Evolutionary conservation across 441 rosid genomes (phyloP).

Genomic region (Iberis amara): DNA sequence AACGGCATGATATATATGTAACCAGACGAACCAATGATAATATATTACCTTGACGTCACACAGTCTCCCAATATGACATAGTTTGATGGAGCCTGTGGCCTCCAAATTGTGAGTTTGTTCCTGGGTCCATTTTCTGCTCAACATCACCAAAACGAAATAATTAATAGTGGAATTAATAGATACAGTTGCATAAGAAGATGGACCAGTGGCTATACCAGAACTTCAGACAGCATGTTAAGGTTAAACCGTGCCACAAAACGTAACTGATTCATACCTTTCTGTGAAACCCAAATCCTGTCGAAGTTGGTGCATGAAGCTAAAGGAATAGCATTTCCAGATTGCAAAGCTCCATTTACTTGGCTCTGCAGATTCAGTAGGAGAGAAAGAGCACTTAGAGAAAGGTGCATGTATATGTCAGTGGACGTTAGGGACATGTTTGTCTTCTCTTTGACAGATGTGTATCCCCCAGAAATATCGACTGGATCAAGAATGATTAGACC

Average conservation of each 20-base stretch:
- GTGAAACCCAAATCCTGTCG: slow-evolving; percentile 79
- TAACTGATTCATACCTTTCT: slow-evolving; percentile 52
- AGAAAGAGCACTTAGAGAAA: slow-evolving; percentile 86
- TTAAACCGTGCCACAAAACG: slow-evolving; percentile 16
- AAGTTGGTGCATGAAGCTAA: slow-evolving; percentile 87
- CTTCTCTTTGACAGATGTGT: slow-evolving; percentile 86
- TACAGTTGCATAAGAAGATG: slow-evolving; percentile 19
- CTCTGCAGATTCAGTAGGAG: slow-evolving; percentile 82
- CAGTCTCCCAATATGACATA: slow-evolving; percentile 98
- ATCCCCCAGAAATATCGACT: slow-evolving; percentile 85
- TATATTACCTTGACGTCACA: slow-evolving; percentile 86
- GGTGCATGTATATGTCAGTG: slow-evolving; percentile 81
- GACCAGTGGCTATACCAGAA: slow-evolving; percentile 6
- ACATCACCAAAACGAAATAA: slow-evolving; percentile 23
- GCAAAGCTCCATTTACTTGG: slow-evolving; percentile 78
- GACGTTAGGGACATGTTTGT: slow-evolving; percentile 81
- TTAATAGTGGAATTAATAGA: slow-evolving; percentile 7
- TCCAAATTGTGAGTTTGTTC: slow-evolving; percentile 92
- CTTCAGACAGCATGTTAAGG: slow-evolving; percentile 8
- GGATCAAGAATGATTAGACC: slow-evolving; percentile 94
- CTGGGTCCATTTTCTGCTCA: slow-evolving; percentile 70
- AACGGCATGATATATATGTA: slow-evolving; percentile 12
- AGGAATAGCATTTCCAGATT: slow-evolving; percentile 83
- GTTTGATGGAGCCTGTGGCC: slow-evolving; percentile 93
- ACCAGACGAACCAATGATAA: slow-evolving; percentile 12